Conservation (phyloP, 768 basidiomycete genomes). For the Lactifluus subvellereus region DNA sequence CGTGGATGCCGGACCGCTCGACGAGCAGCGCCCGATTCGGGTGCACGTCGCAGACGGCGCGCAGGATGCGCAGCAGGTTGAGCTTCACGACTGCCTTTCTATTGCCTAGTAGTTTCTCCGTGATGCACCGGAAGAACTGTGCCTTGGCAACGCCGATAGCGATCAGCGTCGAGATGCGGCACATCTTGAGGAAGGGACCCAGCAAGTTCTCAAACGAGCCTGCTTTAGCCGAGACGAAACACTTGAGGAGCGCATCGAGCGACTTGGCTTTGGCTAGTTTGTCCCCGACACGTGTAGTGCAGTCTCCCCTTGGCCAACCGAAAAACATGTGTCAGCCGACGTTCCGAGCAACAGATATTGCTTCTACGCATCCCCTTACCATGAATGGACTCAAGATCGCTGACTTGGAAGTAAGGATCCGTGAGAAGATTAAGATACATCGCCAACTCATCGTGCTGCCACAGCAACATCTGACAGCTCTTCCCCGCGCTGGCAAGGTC, state of each 20-base stretch:
- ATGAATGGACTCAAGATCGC: conserved; percentile 86
- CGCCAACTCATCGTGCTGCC: conserved; percentile 88
- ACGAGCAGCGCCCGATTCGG: conserved; percentile 80
- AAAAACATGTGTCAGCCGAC: background rate
- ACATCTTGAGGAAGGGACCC: conserved; percentile 88
- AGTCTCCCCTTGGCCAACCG: conserved; percentile 73
- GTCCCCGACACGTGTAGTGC: conserved; percentile 85
- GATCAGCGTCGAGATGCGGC: conserved; percentile 67
- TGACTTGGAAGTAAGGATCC: conserved; percentile 90
- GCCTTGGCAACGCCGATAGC: conserved; percentile 76
- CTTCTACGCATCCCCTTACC: conserved; percentile 45
- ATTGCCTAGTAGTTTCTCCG: conserved; percentile 74
- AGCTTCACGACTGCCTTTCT: conserved; percentile 85
- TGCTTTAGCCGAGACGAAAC: conserved; percentile 81
- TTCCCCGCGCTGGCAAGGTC: conserved; percentile 95
- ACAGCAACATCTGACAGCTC: conserved; percentile 79
- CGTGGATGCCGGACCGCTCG: conserved; percentile 73
- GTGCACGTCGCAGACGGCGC: conserved; percentile 83
- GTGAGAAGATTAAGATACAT: conserved; percentile 74
- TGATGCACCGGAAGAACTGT: conserved; percentile 80
- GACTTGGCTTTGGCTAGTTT: conserved; percentile 63
- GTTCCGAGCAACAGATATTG: background rate
- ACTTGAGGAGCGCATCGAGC: conserved; percentile 62
- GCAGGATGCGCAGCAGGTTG: conserved; percentile 80
- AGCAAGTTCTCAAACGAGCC: conserved; percentile 90